These are phyloP conservation scores for slime mould (Dictyostelium discoideum) DNA, from an alignment of 78 protist species.

Conservation along the genomic window dicty_2.7 NC_007091.3:4028001-4028500, in stretches of 20 bases:
- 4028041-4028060: constrained; percentile 65
- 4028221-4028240: constrained; percentile 36
- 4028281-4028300: constrained; percentile 1
- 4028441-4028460: neutral
- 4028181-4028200: constrained; percentile 49
- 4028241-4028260: constrained; percentile 31
- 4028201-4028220: constrained; percentile 40
- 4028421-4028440: neutral
- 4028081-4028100: constrained; percentile 65
- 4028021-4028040: constrained; percentile 21
- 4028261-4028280: constrained; percentile 8
- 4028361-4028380: neutral
- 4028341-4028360: neutral
- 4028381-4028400: neutral
- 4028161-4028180: constrained; percentile 41
- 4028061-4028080: constrained; percentile 42
- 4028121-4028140: constrained; percentile 42
- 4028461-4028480: neutral
- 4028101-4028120: constrained; percentile 59
- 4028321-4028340: neutral
- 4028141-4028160: constrained; percentile 38
- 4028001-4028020: constrained; percentile 20
- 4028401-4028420: neutral
- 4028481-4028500: neutral
- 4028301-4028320: constrained; percentile 19